Evolutionary conservation across 106 monocot genomes (phyloP), one percentile per base, ranked within the genome.

Genomic region (Ottelia alismoides): DNA sequence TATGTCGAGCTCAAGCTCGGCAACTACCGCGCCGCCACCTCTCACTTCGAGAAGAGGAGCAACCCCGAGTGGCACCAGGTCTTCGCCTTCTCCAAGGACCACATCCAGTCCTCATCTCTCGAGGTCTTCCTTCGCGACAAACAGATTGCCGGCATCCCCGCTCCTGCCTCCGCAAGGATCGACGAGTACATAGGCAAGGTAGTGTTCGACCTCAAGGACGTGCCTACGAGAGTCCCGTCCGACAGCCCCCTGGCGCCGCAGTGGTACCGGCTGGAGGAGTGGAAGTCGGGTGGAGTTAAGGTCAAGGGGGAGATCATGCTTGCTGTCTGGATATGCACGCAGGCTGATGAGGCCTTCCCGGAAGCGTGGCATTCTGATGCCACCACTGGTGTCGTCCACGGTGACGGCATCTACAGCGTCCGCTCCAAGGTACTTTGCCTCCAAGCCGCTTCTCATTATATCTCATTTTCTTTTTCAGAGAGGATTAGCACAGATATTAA

Each of bases 191-290:
- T 84, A 25, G 89, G 89, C 18, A 70, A 73, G 27, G 19, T 84
- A 20, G 49, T 47, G 46, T 80, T 90, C 59, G 89, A 90, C 27
- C 56, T 90, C 47, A 31, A 30, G 31, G 89, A 90, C 50, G 72
- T 90, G 1, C 84, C 89, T 3, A 60, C 55, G 11, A 65, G 84
- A 25, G 80, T 71, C 21, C 89, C 80, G 11, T 83, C 89, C 16
- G 89, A 90, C 55, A 90, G 89, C 63, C 50, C 84, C 16, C 69
- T 90, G 17, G 89, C 89, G 1, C 84, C 89, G 30, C 80, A 84
- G 66, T 90, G 89, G 89, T 77, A 74, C 60, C 46, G 76, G n/a
- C 19, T 84, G 27, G 83, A 74, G 48, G 74, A 75, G 63, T 67
- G 54, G 43, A 80, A 67, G 43, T 73, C 73, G 29, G 69, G 63